Evolutionary conservation across 805 yeast genomes (phyloP).

Genomic region (Zygosaccharomyces lentus): DNA sequence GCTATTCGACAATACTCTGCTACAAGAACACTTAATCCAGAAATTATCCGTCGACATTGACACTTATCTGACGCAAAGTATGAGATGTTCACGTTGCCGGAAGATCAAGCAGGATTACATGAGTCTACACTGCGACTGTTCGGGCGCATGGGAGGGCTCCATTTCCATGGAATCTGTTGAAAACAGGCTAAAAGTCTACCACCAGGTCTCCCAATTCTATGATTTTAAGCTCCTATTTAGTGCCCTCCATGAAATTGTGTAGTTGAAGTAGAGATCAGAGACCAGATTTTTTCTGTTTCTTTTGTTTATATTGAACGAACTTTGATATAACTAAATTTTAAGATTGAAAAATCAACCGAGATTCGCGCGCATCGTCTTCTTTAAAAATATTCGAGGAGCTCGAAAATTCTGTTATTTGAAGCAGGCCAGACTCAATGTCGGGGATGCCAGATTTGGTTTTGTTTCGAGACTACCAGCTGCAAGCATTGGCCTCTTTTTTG

Average conservation of each 20-base stretch:
- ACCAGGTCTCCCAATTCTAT: slow-evolving; percentile 55
- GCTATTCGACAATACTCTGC: slow-evolving; percentile 56
- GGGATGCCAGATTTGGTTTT: slow-evolving; percentile 11
- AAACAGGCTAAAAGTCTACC: slow-evolving; percentile 45
- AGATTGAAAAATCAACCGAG: not conserved
- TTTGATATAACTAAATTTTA: not conserved
- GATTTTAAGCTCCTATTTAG: slow-evolving; percentile 50
- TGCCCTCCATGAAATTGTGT: not conserved
- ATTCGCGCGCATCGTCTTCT: not conserved
- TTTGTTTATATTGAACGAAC: not conserved
- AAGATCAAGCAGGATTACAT: slow-evolving; percentile 62
- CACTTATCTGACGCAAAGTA: slow-evolving; percentile 72
- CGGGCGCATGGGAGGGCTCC: slow-evolving; percentile 77
- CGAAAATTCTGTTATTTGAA: not conserved
- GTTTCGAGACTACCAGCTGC: slow-evolving; percentile 27
- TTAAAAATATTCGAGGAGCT: not conserved
- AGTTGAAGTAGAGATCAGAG: not conserved
- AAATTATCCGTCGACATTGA: slow-evolving; percentile 53
- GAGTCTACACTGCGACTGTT: slow-evolving; percentile 75
- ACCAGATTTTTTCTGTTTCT: not conserved
- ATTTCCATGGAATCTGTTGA: slow-evolving; percentile 43
- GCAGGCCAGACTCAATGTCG: slow-evolving; percentile 5
- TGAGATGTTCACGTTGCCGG: slow-evolving; percentile 73
- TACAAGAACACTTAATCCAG: slow-evolving; percentile 77
- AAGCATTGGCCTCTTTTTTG: slow-evolving; percentile 21